phyloP scores from a whole-genome alignment of 352 stramenopile genomes.

The Phytopythium kandeliae region DNA sequence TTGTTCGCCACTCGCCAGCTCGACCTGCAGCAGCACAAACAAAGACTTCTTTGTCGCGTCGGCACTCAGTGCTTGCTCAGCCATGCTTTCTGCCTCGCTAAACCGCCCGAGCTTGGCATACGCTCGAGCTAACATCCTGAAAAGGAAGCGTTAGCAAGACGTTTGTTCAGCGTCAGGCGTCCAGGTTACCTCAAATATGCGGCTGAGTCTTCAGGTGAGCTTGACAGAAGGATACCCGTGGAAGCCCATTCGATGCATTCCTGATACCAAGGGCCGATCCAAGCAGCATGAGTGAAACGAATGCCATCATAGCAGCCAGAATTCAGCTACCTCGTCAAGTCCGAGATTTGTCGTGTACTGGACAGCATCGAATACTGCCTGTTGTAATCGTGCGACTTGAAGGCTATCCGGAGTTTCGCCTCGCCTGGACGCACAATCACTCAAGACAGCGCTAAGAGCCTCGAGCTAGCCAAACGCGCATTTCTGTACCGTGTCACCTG shows the following conservation, averaged over 20 bases:
- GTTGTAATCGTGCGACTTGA: slow-evolving; percentile 20
- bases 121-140: not conserved
- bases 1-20: slow-evolving; percentile 16
- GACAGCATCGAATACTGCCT: slow-evolving; percentile 42
- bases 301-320: not conserved
- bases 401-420: slow-evolving; percentile 11
- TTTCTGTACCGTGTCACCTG: not conserved
- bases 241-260: slow-evolving; percentile 47
- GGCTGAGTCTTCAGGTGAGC: slow-evolving; percentile 22
- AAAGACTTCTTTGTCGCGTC: slow-evolving; percentile 60
- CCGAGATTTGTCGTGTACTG: slow-evolving; percentile 30
- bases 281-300: not conserved
- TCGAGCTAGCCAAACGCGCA: too few relatives aligned
- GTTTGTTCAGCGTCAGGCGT: not conserved
- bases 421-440: not conserved
- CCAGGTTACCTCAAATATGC: slow-evolving; percentile 51
- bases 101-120: not conserved
- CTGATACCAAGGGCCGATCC: slow-evolving; percentile 7
- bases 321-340: slow-evolving; percentile 29
- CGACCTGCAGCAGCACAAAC: slow-evolving; percentile 44
- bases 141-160: not conserved
- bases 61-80: slow-evolving; percentile 33
- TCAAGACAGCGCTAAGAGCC: too few relatives aligned
- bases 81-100: slow-evolving; percentile 30
- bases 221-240: slow-evolving; percentile 16